Evolutionary conservation across 2,329 filamentous ascomycete species (phyloP).

Genomic region (Fusarium verticillioides): DNA sequence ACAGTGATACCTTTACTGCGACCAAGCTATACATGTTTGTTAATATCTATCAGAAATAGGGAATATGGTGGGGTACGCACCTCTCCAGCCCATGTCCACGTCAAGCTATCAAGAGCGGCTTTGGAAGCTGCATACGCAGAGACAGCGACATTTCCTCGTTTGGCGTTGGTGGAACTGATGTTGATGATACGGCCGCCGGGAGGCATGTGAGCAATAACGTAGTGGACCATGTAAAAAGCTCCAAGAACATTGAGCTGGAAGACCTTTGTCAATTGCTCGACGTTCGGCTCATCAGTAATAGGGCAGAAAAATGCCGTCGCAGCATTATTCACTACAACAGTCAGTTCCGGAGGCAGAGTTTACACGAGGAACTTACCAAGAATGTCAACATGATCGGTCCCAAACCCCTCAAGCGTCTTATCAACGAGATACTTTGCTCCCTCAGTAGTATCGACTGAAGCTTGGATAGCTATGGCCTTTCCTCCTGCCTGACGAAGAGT

Average conservation of each 20-base stretch:
- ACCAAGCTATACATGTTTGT: slow-evolving; percentile 43
- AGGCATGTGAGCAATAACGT: slow-evolving; percentile 51
- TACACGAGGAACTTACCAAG: slow-evolving; percentile 45
- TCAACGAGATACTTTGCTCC: slow-evolving; percentile 48
- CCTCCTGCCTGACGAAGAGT: slow-evolving; percentile 46
- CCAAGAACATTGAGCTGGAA: slow-evolving; percentile 51
- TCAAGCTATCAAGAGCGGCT: slow-evolving; percentile 51
- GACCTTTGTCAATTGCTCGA: slow-evolving; percentile 41
- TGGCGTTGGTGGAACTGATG: slow-evolving; percentile 35
- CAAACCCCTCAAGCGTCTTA: slow-evolving; percentile 50
- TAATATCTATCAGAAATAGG: not conserved
- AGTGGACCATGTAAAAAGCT: slow-evolving; percentile 50
- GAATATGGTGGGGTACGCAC: slow-evolving; percentile 15
- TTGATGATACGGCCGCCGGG: slow-evolving; percentile 45
- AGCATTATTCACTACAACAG: slow-evolving; percentile 52
- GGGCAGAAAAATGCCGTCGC: slow-evolving; percentile 36
- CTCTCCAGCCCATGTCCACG: slow-evolving; percentile 48
- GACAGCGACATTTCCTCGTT: slow-evolving; percentile 19
- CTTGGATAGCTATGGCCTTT: slow-evolving; percentile 48
- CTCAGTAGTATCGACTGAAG: slow-evolving; percentile 47
- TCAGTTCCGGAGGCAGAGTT: accelerated
- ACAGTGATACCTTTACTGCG: slow-evolving; percentile 54
- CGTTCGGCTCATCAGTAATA: slow-evolving; percentile 35
- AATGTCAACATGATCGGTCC: slow-evolving; percentile 54
- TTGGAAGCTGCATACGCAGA: slow-evolving; percentile 43